Conservation (phyloP, 139 green algal species). For the Micractinium conductrix region DNA sequence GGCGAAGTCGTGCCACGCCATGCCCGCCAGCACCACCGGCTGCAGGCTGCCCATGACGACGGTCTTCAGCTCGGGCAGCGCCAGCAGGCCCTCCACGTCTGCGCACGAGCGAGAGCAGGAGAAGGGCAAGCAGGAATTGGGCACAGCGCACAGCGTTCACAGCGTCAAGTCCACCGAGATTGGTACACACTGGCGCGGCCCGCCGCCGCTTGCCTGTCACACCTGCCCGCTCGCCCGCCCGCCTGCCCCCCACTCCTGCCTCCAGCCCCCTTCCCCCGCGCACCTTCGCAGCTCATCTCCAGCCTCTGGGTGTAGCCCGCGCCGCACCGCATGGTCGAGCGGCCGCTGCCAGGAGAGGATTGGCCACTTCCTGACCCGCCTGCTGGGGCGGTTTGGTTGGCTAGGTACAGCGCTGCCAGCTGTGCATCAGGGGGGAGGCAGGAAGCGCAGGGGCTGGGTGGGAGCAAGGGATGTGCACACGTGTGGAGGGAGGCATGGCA, state of each 20-base stretch:
- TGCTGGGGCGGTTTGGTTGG: constrained; percentile 8
- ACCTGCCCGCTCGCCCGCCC: neutral
- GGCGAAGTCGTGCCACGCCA: constrained; percentile 1
- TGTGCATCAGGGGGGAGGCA: neutral
- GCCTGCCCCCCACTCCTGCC: neutral
- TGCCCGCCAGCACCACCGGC: constrained; percentile 5
- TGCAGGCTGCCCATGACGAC: constrained; percentile 3
- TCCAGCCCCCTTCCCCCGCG: too few species aligned
- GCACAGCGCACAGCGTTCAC: too few species aligned
- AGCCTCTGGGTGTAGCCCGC: neutral
- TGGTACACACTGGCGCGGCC: too few species aligned
- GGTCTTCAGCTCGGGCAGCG: neutral
- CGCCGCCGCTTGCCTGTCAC: too few species aligned
- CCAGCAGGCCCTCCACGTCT: constrained; percentile 14
- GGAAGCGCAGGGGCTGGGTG: neutral
- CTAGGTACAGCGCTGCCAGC: constrained; percentile 11
- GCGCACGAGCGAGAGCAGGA: neutral
- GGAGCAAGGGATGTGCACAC: neutral
- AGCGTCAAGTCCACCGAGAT: too few species aligned
- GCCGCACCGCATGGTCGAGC: neutral
- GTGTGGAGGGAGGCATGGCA: too few species aligned
- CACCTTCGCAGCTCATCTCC: neutral
- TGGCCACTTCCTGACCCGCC: neutral
- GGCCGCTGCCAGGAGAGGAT: neutral
- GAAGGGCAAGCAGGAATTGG: neutral